These are phyloP conservation scores for Phytopythium oedochilum DNA, from an alignment of 352 stramenopile species.

Conservation along the genomic window DNA sequence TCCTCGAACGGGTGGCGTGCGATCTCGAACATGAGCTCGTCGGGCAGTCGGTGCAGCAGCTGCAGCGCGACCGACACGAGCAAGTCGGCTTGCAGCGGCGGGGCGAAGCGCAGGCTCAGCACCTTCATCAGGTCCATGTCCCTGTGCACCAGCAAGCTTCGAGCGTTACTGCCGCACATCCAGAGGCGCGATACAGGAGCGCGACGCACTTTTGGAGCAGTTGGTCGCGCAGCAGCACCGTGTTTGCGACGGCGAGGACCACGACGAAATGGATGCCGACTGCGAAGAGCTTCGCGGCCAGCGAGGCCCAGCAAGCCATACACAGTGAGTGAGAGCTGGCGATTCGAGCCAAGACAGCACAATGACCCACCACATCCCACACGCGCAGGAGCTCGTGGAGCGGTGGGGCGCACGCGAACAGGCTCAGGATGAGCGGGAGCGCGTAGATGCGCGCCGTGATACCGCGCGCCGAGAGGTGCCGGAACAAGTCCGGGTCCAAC, in stretches of 20 bases:
- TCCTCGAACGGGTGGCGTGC: conserved; percentile 76
- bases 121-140: conserved; percentile 89
- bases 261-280: conserved; percentile 91
- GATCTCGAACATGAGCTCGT: conserved; percentile 85
- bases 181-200: neutral
- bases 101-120: conserved; percentile 76
- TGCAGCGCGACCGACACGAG: conserved; percentile 83
- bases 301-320: neutral
- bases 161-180: neutral
- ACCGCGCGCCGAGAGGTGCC: conserved; percentile 63
- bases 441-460: conserved; percentile 86
- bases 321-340: neutral
- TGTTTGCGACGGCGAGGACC: conserved; percentile 83
- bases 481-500: conserved; percentile 80
- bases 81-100: conserved; percentile 74
- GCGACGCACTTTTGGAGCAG: conserved; percentile 68
- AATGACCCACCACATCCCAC: conserved; percentile 80
- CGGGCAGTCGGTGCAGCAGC: conserved; percentile 80
- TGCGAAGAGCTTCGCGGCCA: conserved; percentile 67
- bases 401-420: conserved; percentile 89
- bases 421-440: conserved; percentile 83
- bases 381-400: conserved; percentile 85
- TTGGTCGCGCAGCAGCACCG: conserved; percentile 81
- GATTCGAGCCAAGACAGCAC: neutral
- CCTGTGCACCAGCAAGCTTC: conserved; percentile 21